These are phyloP conservation scores for Hemisphaericaspora nanyangensis DNA, from an alignment of 805 yeast genomes.

Conservation along the genomic window DNA sequence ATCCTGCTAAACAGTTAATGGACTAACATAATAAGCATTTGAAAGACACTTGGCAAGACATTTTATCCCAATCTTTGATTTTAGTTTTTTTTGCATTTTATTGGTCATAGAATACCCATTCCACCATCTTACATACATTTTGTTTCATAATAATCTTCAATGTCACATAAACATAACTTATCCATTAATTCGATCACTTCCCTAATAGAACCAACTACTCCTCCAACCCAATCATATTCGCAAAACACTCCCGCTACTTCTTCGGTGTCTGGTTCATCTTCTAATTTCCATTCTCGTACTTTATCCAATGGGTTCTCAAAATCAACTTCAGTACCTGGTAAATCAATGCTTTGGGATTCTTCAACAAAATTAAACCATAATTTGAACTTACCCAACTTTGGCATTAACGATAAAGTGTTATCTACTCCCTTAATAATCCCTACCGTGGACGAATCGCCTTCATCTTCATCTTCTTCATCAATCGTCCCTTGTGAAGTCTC, in stretches of 20 bases:
- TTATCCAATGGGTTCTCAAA: conserved; percentile 1
- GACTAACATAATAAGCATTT: too few relatives aligned
- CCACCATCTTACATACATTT: too few relatives aligned
- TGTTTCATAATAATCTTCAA: too few relatives aligned
- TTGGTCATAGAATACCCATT: too few relatives aligned
- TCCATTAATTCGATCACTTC: conserved; percentile 43
- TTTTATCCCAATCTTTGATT: too few relatives aligned
- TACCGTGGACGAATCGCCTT: neutral
- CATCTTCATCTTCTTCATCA: neutral
- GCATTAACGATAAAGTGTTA: conserved; percentile 15
- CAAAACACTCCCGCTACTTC: conserved; percentile 6
- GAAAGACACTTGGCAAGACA: too few relatives aligned
- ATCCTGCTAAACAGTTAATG: too few relatives aligned
- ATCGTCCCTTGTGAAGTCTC: neutral
- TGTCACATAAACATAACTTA: conserved; percentile 25
- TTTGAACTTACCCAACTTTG: conserved; percentile 26
- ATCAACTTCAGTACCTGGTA: conserved; percentile 6
- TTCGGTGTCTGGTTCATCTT: conserved; percentile 3
- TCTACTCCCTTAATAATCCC: conserved; percentile 7
- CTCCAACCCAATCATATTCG: conserved; percentile 27
- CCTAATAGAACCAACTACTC: conserved; percentile 50
- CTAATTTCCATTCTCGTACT: conserved; percentile 5
- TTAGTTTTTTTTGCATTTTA: too few relatives aligned
- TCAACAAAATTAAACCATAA: conserved; percentile 21
- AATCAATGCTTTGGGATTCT: conserved; percentile 28